Percentiles rank a stretch among this genome's conserved stretches.
These are phyloP conservation scores for Choiromyces venosus DNA, from an alignment of 495 filamentous ascomycete genomes.

Conservation along the genomic window DNA sequence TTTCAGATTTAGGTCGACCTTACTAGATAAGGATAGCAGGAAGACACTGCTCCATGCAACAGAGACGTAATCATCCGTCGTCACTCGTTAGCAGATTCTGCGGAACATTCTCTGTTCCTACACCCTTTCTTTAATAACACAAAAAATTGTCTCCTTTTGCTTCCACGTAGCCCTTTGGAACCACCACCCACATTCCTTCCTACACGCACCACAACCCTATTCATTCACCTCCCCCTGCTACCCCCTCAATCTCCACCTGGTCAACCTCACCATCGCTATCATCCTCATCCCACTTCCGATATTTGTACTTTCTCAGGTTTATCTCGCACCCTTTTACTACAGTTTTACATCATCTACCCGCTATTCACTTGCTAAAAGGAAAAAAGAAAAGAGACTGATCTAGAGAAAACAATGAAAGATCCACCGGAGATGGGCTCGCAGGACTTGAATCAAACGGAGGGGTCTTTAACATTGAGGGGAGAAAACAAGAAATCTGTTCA, in stretches of 20 bases:
- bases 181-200: neutral
- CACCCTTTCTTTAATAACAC: neutral
- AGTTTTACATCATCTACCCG: neutral
- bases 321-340: neutral
- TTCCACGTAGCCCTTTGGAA: neutral
- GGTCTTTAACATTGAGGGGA: neutral
- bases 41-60: neutral
- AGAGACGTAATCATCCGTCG: neutral
- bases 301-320: neutral
- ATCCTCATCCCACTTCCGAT: neutral
- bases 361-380: neutral
- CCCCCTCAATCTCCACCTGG: neutral
- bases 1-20: neutral
- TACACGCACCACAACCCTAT: neutral
- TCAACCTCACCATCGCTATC: neutral
- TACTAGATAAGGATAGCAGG: neutral
- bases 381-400: no score
- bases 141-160: neutral
- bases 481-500: neutral
- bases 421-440: neutral
- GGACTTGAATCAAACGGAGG: neutral
- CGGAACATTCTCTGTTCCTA: neutral
- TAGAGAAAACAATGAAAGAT: neutral
- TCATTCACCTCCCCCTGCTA: neutral
- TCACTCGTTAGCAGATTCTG: neutral